Percentiles rank a stretch among this genome's conserved stretches.
Conservation (phyloP, 176 grass and related monocot species). For the Ensete ventricosum region DNA sequence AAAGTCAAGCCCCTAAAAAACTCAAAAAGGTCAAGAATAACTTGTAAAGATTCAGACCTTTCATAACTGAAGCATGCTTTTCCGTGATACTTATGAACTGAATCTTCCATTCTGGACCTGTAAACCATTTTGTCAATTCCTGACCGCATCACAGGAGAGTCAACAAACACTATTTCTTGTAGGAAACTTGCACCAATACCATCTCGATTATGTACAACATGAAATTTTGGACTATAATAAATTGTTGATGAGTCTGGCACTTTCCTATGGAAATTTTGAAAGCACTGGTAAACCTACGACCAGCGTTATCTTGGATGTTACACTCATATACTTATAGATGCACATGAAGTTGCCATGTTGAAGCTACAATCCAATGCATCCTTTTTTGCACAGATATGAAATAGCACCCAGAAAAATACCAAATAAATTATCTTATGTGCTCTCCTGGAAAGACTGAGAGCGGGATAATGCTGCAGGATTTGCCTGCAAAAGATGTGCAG, state of each 20-base stretch:
- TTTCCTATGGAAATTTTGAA: not conserved
- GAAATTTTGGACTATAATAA: not conserved
- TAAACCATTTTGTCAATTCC: not conserved
- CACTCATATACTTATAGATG: not conserved
- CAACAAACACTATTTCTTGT: not conserved
- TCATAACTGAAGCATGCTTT: not conserved
- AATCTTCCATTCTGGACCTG: not conserved
- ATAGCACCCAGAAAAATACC: not conserved
- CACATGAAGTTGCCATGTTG: not conserved
- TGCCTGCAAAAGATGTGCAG: conserved; percentile 41
- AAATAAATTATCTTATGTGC: conserved; percentile 29
- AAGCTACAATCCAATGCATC: not conserved
- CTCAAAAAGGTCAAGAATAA: not conserved
- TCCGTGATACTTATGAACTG: not conserved
- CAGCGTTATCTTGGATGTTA: not conserved
- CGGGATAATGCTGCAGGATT: conserved; percentile 55
- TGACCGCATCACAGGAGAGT: not conserved
- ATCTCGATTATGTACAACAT: conserved; percentile 5
- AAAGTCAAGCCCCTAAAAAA: not conserved
- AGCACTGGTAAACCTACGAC: not conserved
- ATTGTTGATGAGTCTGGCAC: not conserved
- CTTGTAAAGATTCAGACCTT: not conserved
- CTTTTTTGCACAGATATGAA: not conserved
- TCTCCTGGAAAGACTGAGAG: conserved; percentile 60
- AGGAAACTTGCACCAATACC: not conserved